Evolutionary conservation across 1,284 basidiomycete species (phyloP), one percentile per base, ranked within the genome.

Genomic region (Hemileia vastatrix): DNA sequence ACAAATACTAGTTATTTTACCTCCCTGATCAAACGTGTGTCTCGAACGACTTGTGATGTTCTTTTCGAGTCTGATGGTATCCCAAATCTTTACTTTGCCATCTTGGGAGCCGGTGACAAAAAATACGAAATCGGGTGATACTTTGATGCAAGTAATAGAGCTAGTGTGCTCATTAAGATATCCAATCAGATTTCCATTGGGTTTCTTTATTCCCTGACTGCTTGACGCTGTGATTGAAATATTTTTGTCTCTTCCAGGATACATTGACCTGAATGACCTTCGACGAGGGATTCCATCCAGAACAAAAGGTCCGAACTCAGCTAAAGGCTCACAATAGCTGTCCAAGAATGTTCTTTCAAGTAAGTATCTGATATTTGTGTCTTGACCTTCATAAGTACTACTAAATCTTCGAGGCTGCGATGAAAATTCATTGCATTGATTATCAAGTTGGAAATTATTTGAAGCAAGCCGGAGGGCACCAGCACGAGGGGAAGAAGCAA

Each of bases 51-150:
- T 76, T 4, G 81, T 78, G 1, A 82, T 86, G 69, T 86, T 89
- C 65, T 87, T 82, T 70, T 90, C 88, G 40, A 90, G 76, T 6
- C 86, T 80, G 4, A 85, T 83, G 0, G 86, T 83, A 71, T 90
- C 88, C 88, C 88, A 90, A 4, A 90, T 80, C 72, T 88, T 87
- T 65, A 93, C 82, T 0, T 84, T 86, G 67, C 85, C 85, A 72
- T 95, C 91, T 67, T 88, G 84, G 1, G 90, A 93, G 0, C 85
- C 83, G 0, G 92, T 88, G 1, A 90, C 86, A 70, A 98, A 97
- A 80, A 96, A 99, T 67, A 86, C 78, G 67, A 95, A 90, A 73
- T 98, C 95, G 0, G 92, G 90, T 1, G 94, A 87, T 8, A 94
- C 88, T 0, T 86, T 86, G 15, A 98, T 79, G 1, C 84, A 82